Conservation (phyloP, 257 asterid genomes). For the Nicotiana obtusifolia region DNA sequence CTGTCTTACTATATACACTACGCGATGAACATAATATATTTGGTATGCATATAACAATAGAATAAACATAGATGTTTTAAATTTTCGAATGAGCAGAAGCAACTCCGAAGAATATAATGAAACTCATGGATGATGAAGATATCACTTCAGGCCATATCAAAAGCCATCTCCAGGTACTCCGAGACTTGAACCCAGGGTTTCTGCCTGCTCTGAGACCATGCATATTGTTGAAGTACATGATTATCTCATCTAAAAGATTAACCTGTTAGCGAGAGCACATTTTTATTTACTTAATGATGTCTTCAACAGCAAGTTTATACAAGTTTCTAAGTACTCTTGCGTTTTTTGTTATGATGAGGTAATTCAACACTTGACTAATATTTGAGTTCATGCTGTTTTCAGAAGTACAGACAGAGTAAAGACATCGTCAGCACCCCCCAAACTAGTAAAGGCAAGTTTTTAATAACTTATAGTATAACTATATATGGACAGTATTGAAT, state of each 20-base stretch:
- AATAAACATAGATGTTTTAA: background rate
- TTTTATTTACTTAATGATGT: too few relatives aligned
- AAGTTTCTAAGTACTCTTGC: too few relatives aligned
- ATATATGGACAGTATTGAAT: too few relatives aligned
- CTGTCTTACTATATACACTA: background rate
- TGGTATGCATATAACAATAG: background rate
- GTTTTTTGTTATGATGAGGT: background rate
- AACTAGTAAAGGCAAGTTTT: background rate
- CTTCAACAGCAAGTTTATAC: too few relatives aligned
- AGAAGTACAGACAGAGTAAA: background rate
- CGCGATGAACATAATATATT: too few relatives aligned
- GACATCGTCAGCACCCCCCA: background rate
- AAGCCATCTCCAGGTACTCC: constrained; percentile 18
- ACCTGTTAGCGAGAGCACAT: too few relatives aligned
- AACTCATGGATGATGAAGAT: constrained; percentile 9
- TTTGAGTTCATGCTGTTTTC: background rate
- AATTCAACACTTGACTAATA: background rate
- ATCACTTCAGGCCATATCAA: constrained; percentile 12
- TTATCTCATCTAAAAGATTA: too few relatives aligned
- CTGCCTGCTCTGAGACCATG: too few relatives aligned
- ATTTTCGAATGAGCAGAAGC: constrained; percentile 12
- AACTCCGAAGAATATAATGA: constrained; percentile 14
- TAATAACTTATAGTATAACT: too few relatives aligned
- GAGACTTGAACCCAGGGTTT: too few relatives aligned
- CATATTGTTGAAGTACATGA: too few relatives aligned